phyloP scores from a whole-genome alignment of 768 basidiomycete species.

The Melanogaster broomeanus region DNA sequence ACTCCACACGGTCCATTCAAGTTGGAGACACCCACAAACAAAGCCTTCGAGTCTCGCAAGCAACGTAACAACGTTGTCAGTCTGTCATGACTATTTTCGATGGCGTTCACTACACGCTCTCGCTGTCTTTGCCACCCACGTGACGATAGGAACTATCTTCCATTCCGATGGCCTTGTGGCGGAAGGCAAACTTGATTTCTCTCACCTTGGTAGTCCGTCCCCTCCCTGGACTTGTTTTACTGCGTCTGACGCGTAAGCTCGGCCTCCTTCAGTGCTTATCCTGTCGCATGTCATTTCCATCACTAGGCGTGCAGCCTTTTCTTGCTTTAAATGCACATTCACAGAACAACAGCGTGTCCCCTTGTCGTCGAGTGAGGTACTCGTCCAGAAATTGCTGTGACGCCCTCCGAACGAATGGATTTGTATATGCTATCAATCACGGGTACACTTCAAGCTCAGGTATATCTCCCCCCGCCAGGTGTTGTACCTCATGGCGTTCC shows the following conservation, averaged over 20 bases:
- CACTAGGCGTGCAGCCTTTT: too few species aligned
- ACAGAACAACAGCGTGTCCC: too few species aligned
- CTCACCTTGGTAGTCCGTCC: constrained; percentile 24
- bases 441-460: constrained; percentile 41
- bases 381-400: constrained; percentile 21
- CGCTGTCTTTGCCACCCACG: constrained; percentile 45
- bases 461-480: constrained; percentile 5
- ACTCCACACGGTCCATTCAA: too few species aligned
- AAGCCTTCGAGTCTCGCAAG: too few species aligned
- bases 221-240: constrained; percentile 13
- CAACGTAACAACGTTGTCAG: too few species aligned
- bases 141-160: constrained; percentile 46
- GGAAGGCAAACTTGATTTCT: constrained; percentile 26
- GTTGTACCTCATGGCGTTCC: background rate
- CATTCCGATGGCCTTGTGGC: constrained; percentile 35
- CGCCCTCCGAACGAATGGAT: constrained; percentile 45
- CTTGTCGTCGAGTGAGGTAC: too few species aligned
- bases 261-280: too few species aligned
- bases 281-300: too few species aligned
- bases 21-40: too few species aligned
- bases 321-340: too few species aligned
- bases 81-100: too few species aligned
- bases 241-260: background rate
- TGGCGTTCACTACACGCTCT: constrained; percentile 47
- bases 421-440: constrained; percentile 41